These are phyloP conservation scores for Picea sitchensis DNA, from an alignment of 75 land plant species.

Conservation along the genomic window DNA sequence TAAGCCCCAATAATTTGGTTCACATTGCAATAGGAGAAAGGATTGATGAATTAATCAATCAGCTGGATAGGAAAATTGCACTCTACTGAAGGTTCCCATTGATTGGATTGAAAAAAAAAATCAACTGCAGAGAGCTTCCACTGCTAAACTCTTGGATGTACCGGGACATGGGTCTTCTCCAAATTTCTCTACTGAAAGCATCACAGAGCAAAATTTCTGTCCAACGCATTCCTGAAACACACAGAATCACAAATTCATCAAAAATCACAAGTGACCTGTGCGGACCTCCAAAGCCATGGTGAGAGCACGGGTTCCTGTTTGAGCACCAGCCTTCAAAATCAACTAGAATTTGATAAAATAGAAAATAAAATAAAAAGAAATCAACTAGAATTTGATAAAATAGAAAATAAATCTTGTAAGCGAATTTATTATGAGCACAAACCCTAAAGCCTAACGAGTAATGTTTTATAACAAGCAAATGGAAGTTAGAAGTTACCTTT, in stretches of 20 bases:
- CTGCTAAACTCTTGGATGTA: slow-evolving; percentile 56
- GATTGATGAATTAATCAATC: slow-evolving; percentile 6
- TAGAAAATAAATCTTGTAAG: background rate
- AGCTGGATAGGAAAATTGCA: background rate
- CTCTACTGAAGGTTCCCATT: background rate
- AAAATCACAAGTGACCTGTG: background rate
- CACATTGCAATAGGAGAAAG: background rate
- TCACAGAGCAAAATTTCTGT: slow-evolving; percentile 23
- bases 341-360: background rate
- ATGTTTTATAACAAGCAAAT: background rate
- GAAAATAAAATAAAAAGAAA: background rate
- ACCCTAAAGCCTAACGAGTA: background rate
- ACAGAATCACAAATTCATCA: background rate
- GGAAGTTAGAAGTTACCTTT: slow-evolving; percentile 31
- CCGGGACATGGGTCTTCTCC: slow-evolving; percentile 46
- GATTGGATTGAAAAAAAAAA: background rate
- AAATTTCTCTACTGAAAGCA: slow-evolving; percentile 36
- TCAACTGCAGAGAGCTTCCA: slow-evolving; percentile 62
- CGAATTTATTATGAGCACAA: too few relatives aligned
- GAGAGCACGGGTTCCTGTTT: too few relatives aligned
- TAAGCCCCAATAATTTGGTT: background rate
- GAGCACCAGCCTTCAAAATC: background rate
- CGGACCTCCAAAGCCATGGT: too few relatives aligned
- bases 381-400: background rate
- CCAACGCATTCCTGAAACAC: slow-evolving; percentile 5